Evolutionary conservation across 208 protist genomes (phyloP), one percentile per base, ranked within the genome.

Genomic region (Acanthamoeba triangularis): DNA sequence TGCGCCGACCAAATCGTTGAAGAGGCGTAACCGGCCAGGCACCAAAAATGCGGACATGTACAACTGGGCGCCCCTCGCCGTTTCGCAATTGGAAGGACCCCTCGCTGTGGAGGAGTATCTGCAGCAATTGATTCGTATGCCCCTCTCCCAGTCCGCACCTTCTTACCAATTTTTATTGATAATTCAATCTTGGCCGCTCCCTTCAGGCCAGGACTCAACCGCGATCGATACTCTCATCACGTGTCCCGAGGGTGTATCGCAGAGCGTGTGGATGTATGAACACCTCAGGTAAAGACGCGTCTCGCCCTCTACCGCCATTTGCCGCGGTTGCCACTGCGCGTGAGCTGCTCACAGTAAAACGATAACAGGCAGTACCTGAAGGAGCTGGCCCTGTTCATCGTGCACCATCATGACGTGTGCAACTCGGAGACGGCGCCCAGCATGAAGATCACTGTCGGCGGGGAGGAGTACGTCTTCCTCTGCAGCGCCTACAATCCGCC

Each of bases 401-500:
- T 94, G 41, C 69, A 82, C 67, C 90, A 94, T 41, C 23, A 80
- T 37, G 63, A 35, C 16, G 69, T 94, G 28, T 94, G 90, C 67
- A 94, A 41, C 2, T 1, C 90, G 18, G 90, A 94, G 63, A 94
- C 90, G 28, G 90, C 90, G 35, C 90, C 90, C 35, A 94, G 90
- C 90, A 94, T 94, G 90, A 94, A 94, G 90, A 80, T 94, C 5
- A 94, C 90, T 37, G 41, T 94, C 69, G 90, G 90, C 25, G 33
- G 13, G 44, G 90, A 94, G 30, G 90, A 94, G 65, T 54, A 61
- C 7, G 90, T 94, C 63, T 94, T 80, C 90, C 90, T 94, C 13
- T 94, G 90, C 63, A 94, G 90, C 90, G 90, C 90, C 33, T 94
- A 82, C 65, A 94, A 94, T 33, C 90, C 90, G n/a, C 90, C 90